Conservation (phyloP, 2,329 filamentous ascomycete species). For the Botrytis sinoallii region DNA sequence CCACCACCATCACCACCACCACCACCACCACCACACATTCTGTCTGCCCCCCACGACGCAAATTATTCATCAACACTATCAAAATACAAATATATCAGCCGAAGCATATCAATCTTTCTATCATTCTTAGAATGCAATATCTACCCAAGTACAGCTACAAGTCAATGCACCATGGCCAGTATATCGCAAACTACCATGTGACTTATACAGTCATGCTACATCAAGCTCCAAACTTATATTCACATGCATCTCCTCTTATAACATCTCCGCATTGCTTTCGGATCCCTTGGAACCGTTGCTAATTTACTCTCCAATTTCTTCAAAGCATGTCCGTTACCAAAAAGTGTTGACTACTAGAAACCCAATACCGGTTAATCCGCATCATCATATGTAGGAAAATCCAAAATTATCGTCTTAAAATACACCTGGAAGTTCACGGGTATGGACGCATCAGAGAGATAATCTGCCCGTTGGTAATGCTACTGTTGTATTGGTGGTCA, state of each 20-base stretch:
- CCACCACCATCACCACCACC: background rate
- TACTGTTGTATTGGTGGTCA: slow-evolving; percentile 7
- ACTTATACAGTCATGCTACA: background rate
- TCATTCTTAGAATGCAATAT: background rate
- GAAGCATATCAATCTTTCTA: background rate
- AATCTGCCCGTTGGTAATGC: background rate
- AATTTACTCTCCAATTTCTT: background rate
- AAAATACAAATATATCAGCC: background rate
- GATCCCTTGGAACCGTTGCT: background rate
- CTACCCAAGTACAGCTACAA: background rate
- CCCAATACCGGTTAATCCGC: background rate
- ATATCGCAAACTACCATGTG: background rate
- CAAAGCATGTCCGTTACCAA: slow-evolving; percentile 1
- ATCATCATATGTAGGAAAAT: background rate
- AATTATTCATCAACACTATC: background rate
- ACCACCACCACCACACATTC: background rate
- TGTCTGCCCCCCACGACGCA: background rate
- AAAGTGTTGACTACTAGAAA: background rate
- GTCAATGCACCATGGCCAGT: background rate
- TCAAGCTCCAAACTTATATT: background rate
- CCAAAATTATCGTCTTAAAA: background rate
- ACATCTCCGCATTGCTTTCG: background rate
- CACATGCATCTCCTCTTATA: background rate
- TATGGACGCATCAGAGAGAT: background rate
- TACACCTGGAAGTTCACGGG: background rate